Conservation (phyloP, 768 basidiomycete species). For the Mycena pura region DNA sequence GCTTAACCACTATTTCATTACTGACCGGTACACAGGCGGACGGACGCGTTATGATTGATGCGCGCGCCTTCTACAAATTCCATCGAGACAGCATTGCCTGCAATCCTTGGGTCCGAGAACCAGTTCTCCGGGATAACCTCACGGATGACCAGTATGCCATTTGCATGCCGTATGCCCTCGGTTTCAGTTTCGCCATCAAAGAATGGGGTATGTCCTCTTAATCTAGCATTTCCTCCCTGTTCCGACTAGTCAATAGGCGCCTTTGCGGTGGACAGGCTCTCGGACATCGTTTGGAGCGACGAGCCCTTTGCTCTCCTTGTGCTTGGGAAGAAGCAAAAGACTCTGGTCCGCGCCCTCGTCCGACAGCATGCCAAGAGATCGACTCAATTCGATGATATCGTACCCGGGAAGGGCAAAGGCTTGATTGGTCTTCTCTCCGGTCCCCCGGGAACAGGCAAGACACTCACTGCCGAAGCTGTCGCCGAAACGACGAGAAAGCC, state of each 20-base stretch:
- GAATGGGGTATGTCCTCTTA: no score
- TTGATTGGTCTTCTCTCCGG: conserved; percentile 21
- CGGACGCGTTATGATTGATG: no score
- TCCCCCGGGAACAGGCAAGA: conserved; percentile 28
- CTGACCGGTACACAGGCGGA: no score
- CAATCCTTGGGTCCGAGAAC: no score
- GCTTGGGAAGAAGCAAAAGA: conserved; percentile 11
- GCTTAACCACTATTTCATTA: no score
- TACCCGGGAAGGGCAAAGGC: conserved; percentile 26
- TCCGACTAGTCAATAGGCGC: conserved; percentile 16
- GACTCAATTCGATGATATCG: conserved; percentile 27
- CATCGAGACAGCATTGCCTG: no score
- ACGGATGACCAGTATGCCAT: no score
- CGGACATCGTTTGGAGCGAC: conserved; percentile 21
- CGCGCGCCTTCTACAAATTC: no score
- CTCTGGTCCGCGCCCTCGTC: conserved; percentile 18
- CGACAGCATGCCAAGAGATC: conserved; percentile 11
- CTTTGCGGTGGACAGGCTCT: conserved; percentile 18
- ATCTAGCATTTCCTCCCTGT: no score
- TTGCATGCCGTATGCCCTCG: no score
- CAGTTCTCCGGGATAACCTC: no score
- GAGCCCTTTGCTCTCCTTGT: conserved; percentile 23
- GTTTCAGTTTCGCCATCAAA: conserved; percentile 19
- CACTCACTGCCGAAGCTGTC: conserved; percentile 32
- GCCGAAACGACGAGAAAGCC: conserved; percentile 28